These are phyloP conservation scores for Prunus salicina DNA, from an alignment of 306 rosid genomes.

Conservation along the genomic window DNA sequence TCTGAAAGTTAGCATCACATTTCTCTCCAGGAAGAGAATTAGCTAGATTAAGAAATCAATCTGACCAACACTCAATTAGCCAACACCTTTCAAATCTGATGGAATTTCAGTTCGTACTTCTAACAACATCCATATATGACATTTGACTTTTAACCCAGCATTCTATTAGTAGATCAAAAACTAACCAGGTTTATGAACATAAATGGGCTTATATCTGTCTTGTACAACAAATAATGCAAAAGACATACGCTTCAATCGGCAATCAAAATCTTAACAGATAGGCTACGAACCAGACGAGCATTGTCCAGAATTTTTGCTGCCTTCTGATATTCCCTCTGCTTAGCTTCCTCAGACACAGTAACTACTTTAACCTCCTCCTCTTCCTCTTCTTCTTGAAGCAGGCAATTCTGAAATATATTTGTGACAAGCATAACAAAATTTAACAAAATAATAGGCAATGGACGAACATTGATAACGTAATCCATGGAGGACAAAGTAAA, in stretches of 20 bases:
- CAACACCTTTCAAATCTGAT: neutral
- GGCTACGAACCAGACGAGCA: slow-evolving; percentile 69
- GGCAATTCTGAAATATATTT: slow-evolving; percentile 51
- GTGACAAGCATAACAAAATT: neutral
- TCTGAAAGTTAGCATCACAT: neutral
- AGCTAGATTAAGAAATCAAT: neutral
- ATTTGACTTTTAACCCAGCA: neutral
- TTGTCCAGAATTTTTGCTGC: slow-evolving; percentile 66
- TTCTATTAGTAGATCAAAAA: neutral
- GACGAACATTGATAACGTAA: neutral
- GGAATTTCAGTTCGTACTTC: neutral
- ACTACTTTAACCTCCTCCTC: slow-evolving; percentile 48
- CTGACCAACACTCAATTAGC: neutral
- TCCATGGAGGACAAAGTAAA: neutral
- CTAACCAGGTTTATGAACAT: neutral
- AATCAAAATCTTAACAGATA: slow-evolving; percentile 24
- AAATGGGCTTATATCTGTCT: neutral
- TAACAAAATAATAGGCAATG: neutral
- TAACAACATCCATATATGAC: neutral
- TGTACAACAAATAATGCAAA: neutral
- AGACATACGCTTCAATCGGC: neutral
- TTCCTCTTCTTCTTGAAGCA: slow-evolving; percentile 45
- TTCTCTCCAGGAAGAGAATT: neutral
- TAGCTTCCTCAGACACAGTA: slow-evolving; percentile 63
- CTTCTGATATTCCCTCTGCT: slow-evolving; percentile 65